Evolutionary conservation across 2,329 filamentous ascomycete genomes (phyloP), one percentile per base, ranked within the genome.

Genomic region (Hortaea sp.): DNA sequence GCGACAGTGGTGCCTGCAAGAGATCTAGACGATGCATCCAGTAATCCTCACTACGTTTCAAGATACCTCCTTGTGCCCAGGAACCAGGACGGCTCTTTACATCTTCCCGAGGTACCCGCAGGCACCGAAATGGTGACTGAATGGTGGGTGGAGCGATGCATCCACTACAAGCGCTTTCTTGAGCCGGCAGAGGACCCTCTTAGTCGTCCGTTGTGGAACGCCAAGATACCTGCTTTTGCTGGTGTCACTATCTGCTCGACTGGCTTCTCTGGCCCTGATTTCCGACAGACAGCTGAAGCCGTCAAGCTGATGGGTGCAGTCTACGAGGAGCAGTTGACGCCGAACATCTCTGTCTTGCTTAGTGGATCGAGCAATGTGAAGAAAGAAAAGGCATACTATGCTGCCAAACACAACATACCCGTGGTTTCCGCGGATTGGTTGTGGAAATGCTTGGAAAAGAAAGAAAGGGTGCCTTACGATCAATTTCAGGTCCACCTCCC

Each of bases 91-190:
- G 51, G 45, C 32, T 32, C 32, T 7, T 44, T 44, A 20, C 37
- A 47, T n/a, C 39, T 59, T 9, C 56, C 61, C 29, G 48, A 48
- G 7, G 48, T 62, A 10, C 55, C 61, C 11, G 13, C 49, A n/a
- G 51, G 48, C 34, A 61, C 59, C 9, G 64, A 72, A 41, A 60
- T 73, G 10, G 81, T 94, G 30, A 97, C 88, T 7, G 88, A 95
- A 61, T 94, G 92, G 74, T 98, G 90, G 77, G 75, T 98, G 44
- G 92, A 98, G 67, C 79, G 81, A 41, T 97, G 90, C 62, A 70
- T 98, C 35, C 81, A 89, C 61, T 78, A 79, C 52, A 92, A 86
- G 64, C 70, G 68, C 28, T 77, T 90, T 55, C 73, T 87, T 41
- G 71, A 84, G 29, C 87, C 88, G 5, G 69, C 73, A 43, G 72